Base-by-base conservation (phyloP, 1,284 basidiomycete species). In the Thecaphora thlaspeos region DNA sequence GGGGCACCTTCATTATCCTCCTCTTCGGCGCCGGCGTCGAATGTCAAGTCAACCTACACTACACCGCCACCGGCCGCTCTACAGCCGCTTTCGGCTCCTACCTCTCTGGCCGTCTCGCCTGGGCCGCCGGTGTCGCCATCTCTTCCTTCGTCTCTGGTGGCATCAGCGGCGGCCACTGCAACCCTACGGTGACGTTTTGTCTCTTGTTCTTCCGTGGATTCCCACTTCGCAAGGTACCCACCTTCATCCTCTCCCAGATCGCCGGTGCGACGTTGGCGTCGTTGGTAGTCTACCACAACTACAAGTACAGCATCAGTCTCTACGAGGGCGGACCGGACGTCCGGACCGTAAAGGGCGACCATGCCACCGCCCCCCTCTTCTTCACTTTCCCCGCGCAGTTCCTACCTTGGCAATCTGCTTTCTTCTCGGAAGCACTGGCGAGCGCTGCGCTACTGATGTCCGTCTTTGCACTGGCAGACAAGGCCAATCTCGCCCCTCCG, bases 191-290 rank as follows among this genome's bases (percentile, higher is more conserved):
- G 17, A 90, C 88, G 2, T 70, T 90, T 34, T 81, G 85, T 5
- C 69, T 89, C 41, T 87, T 87, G 1, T 80, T 84, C 5, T 84
- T 85, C 70, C 84, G 89, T 51, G 82, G 82, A 45, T 90, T 91
- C 77, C 87, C 90, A 1, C 86, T 85, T 84, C 83, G 82, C 56
- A 90, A 90, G 73, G 87, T 90, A 0, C 87, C 88, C 0, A 80
- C 72, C 62, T 91, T 87, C 72, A 83, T 89, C 45, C 69, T 84
- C 36, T 83, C 87, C 0, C 89, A 91, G 76, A 60, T 87, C 10
- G 74, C 90, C 23, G 90, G 89, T 32, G 88, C 81, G 2, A 75
- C 88, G 17, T 80, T 83, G 41, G 89, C 87, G 17, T 84, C 85
- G 17, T 83, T 84, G 1, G 72, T 89, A 21, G 80, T 88, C 19